phyloP scores from a whole-genome alignment of 352 stramenopile genomes.

The Phytopythium mirpurense region DNA sequence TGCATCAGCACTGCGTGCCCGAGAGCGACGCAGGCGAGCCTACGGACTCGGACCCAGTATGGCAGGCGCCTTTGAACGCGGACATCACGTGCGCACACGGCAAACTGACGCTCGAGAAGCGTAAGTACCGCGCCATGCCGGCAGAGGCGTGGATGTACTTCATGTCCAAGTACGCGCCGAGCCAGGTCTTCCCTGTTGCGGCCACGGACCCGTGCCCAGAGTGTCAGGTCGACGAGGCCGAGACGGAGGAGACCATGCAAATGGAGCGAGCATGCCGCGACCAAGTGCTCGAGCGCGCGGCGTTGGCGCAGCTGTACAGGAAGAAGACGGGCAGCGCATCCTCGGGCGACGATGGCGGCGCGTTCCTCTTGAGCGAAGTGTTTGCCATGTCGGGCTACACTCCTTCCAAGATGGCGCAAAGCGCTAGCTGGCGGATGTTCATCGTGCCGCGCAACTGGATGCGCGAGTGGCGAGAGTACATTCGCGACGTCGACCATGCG shows the following conservation, averaged over 20 bases:
- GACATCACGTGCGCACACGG: slow-evolving; percentile 72
- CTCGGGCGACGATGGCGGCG: slow-evolving; percentile 10
- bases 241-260: slow-evolving; percentile 45
- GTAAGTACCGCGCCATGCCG: slow-evolving; percentile 50
- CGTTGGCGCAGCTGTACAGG: slow-evolving; percentile 52
- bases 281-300: slow-evolving; percentile 42
- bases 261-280: slow-evolving; percentile 49
- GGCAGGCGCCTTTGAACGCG: slow-evolving; percentile 50
- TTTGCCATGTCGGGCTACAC: slow-evolving; percentile 29
- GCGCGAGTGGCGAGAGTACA: slow-evolving; percentile 58
- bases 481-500: slow-evolving; percentile 55
- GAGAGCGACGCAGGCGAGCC: no score
- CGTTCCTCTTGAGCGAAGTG: slow-evolving; percentile 35
- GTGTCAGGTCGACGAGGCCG: slow-evolving; percentile 46
- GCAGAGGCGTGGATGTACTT: slow-evolving; percentile 60
- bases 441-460: slow-evolving; percentile 58
- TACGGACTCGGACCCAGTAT: slow-evolving; percentile 17
- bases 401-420: slow-evolving; percentile 8
- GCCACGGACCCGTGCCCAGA: slow-evolving; percentile 34
- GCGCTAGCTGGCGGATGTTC: slow-evolving; percentile 36
- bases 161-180: slow-evolving; percentile 42
- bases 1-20: slow-evolving; percentile 11
- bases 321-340: slow-evolving; percentile 16
- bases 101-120: slow-evolving; percentile 62
- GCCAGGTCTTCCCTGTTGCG: slow-evolving; percentile 27